These are phyloP conservation scores for Peltaster fructicola DNA, from an alignment of 2,329 filamentous ascomycete species.

Conservation along the genomic window DNA sequence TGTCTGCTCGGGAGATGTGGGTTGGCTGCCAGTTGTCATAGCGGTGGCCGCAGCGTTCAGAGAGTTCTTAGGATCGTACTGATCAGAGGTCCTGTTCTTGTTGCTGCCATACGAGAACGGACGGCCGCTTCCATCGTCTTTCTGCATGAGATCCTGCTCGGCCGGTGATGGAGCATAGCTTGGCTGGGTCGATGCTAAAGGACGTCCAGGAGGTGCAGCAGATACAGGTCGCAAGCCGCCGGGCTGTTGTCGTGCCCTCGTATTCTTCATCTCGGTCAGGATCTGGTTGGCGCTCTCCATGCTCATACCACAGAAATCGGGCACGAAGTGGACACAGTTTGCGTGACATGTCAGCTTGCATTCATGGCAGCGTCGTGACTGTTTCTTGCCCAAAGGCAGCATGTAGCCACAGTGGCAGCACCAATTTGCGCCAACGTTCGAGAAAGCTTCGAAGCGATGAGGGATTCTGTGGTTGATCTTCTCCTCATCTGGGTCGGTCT, in stretches of 20 bases:
- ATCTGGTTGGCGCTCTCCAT: slow-evolving; percentile 96
- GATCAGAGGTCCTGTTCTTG: slow-evolving; percentile 24
- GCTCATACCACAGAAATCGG: slow-evolving; percentile 98
- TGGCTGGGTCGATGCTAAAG: slow-evolving; percentile 1
- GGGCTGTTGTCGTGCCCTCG: no score
- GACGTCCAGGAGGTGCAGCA: no score
- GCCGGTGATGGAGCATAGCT: background rate
- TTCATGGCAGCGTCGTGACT: slow-evolving; percentile 87
- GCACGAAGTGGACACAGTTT: slow-evolving; percentile 82
- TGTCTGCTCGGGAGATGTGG: slow-evolving; percentile 24
- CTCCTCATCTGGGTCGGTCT: slow-evolving; percentile 95
- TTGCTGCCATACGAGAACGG: slow-evolving; percentile 27
- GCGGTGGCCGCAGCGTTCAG: slow-evolving; percentile 31
- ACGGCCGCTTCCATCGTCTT: slow-evolving; percentile 7
- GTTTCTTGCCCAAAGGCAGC: slow-evolving; percentile 84
- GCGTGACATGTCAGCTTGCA: slow-evolving; percentile 83
- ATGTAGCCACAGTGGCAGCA: slow-evolving; percentile 98
- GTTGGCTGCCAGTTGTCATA: slow-evolving; percentile 22
- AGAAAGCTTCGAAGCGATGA: slow-evolving; percentile 90
- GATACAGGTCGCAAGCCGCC: no score
- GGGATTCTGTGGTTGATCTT: slow-evolving; percentile 99
- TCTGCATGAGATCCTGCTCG: slow-evolving; percentile 6
- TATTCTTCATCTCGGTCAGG: slow-evolving; percentile 64
- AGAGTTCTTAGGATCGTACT: slow-evolving; percentile 22
- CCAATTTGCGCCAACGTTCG: slow-evolving; percentile 97